Evolutionary conservation across 2,329 filamentous ascomycete genomes (phyloP).

Genomic region (Zarea fungicola): DNA sequence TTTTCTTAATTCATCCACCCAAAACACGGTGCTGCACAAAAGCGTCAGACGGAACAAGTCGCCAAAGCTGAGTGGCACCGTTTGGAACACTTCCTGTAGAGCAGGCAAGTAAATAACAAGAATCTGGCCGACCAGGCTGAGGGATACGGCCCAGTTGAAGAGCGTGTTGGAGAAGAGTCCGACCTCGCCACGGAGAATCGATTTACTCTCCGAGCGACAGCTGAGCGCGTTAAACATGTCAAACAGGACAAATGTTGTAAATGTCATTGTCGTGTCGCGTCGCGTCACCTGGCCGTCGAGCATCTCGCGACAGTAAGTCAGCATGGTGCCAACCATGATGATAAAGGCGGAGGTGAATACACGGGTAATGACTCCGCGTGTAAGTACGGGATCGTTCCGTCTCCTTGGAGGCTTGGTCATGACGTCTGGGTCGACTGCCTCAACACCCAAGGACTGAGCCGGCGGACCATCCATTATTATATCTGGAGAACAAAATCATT

Average conservation of each 20-base stretch:
- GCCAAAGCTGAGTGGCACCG: slow-evolving; percentile 69
- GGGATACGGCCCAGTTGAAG: slow-evolving; percentile 92
- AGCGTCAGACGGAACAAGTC: slow-evolving; percentile 70
- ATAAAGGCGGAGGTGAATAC: slow-evolving; percentile 82
- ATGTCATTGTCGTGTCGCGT: slow-evolving; percentile 98
- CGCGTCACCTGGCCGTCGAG: slow-evolving; percentile 77
- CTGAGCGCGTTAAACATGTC: slow-evolving; percentile 99
- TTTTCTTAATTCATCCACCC: slow-evolving; percentile 88
- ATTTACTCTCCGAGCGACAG: slow-evolving; percentile 88
- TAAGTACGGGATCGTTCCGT: slow-evolving; percentile 87
- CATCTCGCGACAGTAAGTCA: slow-evolving; percentile 92
- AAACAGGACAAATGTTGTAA: slow-evolving; percentile 97
- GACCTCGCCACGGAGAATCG: slow-evolving; percentile 79
- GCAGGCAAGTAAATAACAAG: slow-evolving; percentile 93
- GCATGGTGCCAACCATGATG: slow-evolving; percentile 89
- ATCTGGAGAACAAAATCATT: slow-evolving; percentile 48
- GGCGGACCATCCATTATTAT: slow-evolving; percentile 99
- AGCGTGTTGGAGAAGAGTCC: slow-evolving; percentile 80
- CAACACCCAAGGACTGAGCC: slow-evolving; percentile 92
- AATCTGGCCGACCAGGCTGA: slow-evolving; percentile 78
- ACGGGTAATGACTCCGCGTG: slow-evolving; percentile 70
- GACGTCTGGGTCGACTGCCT: slow-evolving; percentile 88
- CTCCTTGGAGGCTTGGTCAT: slow-evolving; percentile 84
- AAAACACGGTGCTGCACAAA: slow-evolving; percentile 87
- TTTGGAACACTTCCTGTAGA: slow-evolving; percentile 92